Evolutionary conservation across 176 grass and related monocot genomes (phyloP).

Genomic region (Triticum urartu): DNA sequence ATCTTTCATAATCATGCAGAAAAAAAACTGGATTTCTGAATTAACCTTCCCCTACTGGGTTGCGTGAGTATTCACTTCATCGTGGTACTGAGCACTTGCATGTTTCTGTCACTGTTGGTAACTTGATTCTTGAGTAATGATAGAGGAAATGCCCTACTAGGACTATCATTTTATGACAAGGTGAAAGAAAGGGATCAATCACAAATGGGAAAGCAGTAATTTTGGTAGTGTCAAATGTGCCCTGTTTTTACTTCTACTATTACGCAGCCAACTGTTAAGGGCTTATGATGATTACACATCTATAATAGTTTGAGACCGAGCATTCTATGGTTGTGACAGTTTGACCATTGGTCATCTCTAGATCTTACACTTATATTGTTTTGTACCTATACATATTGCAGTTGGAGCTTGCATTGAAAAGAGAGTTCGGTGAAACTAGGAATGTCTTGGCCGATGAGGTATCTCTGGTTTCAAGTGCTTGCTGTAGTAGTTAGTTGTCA

Average conservation of each 20-base stretch:
- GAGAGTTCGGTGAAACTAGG: conserved; percentile 72
- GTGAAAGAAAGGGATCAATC: not conserved
- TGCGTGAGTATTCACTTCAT: not conserved
- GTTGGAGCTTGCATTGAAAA: conserved; percentile 95
- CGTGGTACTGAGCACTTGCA: not conserved
- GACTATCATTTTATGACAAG: not conserved
- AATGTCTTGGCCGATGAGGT: conserved; percentile 70
- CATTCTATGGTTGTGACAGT: not conserved
- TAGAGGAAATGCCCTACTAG: not conserved
- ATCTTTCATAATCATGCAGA: not conserved
- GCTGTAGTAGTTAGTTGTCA: conserved; percentile 4
- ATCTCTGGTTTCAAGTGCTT: conserved; percentile 16
- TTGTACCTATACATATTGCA: conserved; percentile 36
- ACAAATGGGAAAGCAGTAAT: not conserved
- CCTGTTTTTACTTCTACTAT: not conserved
- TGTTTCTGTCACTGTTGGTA: not conserved
- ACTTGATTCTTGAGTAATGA: not conserved
- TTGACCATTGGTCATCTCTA: conserved; percentile 1
- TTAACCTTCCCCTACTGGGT: not conserved
- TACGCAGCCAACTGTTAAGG: not conserved
- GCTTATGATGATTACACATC: not conserved
- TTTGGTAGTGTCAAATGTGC: not conserved
- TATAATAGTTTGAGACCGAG: not conserved
- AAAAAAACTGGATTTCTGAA: not conserved
- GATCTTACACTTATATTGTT: not conserved